Evolutionary conservation across 495 filamentous ascomycete species (phyloP), one percentile per base, ranked within the genome.

Genomic region (Usnea hakonensis): DNA sequence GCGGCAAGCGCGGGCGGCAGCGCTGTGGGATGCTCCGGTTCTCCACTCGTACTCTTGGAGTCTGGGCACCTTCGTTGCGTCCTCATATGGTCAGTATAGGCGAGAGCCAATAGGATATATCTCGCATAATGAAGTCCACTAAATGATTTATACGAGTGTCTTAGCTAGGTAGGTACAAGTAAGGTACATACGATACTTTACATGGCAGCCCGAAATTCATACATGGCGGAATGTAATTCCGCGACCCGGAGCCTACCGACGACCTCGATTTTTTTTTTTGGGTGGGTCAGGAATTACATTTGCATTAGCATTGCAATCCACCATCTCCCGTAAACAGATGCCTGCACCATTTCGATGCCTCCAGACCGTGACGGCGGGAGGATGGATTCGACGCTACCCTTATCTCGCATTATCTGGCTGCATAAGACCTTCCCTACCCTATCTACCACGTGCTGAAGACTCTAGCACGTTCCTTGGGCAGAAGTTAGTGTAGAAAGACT

Each of bases 371-470:
- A 50, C 23, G 16, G 23, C 11, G 46, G 14, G 13, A 28, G 2
- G 13, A 1, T 50, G 13, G 13, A 30, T 8, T 46, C 11, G 23
- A 57, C 36, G 35, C 55, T 57, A 57, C 17, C 19, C 21, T 57
- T 57, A 57, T 57, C 55, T 8, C 13, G 55, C 55, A 61, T 61
- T 61, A 61, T 61, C 58, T 43, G 7, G 26, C 40, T 41, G 58
- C 58, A 61, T 33, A 3, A 54, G 50, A 52, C 48, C 36, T 37
- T 52, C 21, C 38, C 36, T 38, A n/a, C 13, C 28, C 37, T 40
- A 16, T 30, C 36, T 53, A 30, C 36, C 53, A 40, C 57, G 38
- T 36, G 35, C 35, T 5, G 5, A 36, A 11, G 35, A 36, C 26
- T 46, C 48, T 32, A 38, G 10, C 3, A 2, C 32, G 44, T 14